Conservation (phyloP, 108 stramenopile genomes). For the Aureococcus anophagefferens region DNA sequence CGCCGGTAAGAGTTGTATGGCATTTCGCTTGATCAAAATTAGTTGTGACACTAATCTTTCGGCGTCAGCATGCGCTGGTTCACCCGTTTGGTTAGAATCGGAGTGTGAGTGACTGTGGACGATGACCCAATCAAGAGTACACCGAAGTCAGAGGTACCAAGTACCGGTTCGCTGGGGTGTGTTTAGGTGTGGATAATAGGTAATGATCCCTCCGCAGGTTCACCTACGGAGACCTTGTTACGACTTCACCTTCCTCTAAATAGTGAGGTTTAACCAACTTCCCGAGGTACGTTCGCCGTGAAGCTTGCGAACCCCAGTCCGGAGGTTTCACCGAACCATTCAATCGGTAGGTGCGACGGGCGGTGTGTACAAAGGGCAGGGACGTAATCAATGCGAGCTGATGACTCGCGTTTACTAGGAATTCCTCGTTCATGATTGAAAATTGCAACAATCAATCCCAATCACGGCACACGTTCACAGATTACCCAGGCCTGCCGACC, state of each 20-base stretch:
- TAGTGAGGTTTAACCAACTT: conserved; percentile 82
- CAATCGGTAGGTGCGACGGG: conserved; percentile 99
- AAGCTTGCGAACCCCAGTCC: conserved; percentile 54
- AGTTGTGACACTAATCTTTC: no score
- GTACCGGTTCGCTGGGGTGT: background rate
- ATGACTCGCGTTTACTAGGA: conserved; percentile 99
- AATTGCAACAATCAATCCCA: conserved; percentile 99
- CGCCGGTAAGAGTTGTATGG: conserved; percentile 85
- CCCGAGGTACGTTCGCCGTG: conserved; percentile 30
- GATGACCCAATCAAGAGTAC: no score
- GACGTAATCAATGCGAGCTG: conserved; percentile 89
- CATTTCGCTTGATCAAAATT: conserved; percentile 22
- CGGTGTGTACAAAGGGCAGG: conserved; percentile 98
- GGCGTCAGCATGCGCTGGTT: no score
- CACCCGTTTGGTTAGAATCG: no score
- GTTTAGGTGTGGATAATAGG: conserved; percentile 12
- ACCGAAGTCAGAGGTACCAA: no score
- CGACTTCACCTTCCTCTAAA: conserved; percentile 95
- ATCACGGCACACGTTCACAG: conserved; percentile 93
- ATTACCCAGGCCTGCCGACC: conserved; percentile 94
- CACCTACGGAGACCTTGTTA: conserved; percentile 98
- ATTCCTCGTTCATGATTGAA: conserved; percentile 99
- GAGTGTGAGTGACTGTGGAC: no score
- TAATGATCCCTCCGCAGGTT: conserved; percentile 98
- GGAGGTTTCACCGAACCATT: conserved; percentile 91